phyloP scores from a whole-genome alignment of 2,329 filamentous ascomycete species.

The Hypoxylon sp. region DNA sequence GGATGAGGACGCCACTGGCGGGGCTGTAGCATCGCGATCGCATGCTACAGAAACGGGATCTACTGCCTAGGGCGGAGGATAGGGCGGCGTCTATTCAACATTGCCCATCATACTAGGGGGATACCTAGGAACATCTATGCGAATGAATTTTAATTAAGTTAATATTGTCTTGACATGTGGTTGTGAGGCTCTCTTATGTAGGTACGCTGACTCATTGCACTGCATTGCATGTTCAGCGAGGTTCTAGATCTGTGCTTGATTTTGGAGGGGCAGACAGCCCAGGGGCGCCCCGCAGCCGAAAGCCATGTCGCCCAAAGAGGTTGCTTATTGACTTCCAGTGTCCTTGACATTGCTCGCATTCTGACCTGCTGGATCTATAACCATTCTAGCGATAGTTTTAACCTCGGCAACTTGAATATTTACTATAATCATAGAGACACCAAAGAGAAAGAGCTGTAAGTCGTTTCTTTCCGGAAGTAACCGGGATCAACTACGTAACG shows the following conservation, averaged over 20 bases:
- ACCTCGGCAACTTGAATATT: constrained; percentile 26
- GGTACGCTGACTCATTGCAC: constrained; percentile 14
- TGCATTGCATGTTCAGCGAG: constrained; percentile 20
- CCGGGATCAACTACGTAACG: constrained; percentile 30
- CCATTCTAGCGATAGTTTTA: constrained; percentile 5
- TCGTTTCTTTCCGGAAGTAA: constrained; percentile 39
- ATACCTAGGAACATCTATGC: background rate
- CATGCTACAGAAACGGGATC: constrained; percentile 6
- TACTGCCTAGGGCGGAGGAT: constrained; percentile 1
- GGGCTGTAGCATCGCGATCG: constrained; percentile 7
- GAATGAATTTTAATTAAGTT: constrained; percentile 13
- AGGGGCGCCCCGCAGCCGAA: constrained; percentile 20
- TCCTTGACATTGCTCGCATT: constrained; percentile 1
- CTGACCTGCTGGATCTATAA: constrained; percentile 4
- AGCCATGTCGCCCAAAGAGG: background rate
- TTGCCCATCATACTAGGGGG: constrained; percentile 8
- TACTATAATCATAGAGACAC: constrained; percentile 10
- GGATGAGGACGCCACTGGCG: constrained; percentile 12
- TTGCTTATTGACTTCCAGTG: constrained; percentile 5
- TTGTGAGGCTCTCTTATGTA: background rate
- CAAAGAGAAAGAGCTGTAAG: constrained; percentile 26
- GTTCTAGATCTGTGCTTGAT: constrained; percentile 15
- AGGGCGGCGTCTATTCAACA: constrained; percentile 35
- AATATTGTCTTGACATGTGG: constrained; percentile 11
- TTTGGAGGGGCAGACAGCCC: constrained; percentile 2